Evolutionary conservation across 2,329 filamentous ascomycete species (phyloP).

Genomic region (Dichotomopilus funicola): DNA sequence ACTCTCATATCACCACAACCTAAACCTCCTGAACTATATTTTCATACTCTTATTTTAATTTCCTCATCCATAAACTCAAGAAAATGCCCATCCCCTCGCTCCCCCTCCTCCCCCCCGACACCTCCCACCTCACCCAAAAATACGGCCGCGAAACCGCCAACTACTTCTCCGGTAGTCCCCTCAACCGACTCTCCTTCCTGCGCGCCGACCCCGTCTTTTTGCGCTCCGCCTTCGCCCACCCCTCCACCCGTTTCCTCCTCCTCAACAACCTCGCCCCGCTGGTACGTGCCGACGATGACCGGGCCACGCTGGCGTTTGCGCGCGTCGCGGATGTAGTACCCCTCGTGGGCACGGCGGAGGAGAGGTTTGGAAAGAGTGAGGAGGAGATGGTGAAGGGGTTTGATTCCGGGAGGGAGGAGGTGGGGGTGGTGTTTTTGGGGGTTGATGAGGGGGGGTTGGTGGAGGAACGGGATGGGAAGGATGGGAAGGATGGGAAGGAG

Average conservation of each 20-base stretch:
- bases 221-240: constrained; percentile 57
- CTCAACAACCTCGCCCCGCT: constrained; percentile 75
- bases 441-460: constrained; percentile 56
- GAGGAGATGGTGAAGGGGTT: constrained; percentile 65
- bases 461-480: constrained; percentile 3
- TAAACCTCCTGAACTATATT: background rate
- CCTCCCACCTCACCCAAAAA: constrained; percentile 65
- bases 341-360: constrained; percentile 54
- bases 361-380: constrained; percentile 66
- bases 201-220: constrained; percentile 66
- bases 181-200: constrained; percentile 76
- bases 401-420: constrained; percentile 61
- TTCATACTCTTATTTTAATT: too few relatives aligned
- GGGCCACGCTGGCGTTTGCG: constrained; percentile 59
- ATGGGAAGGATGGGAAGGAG: constrained; percentile 23
- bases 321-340: constrained; percentile 61
- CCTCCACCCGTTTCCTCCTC: constrained; percentile 65
- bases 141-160: constrained; percentile 77
- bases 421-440: constrained; percentile 78
- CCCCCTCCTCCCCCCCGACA: constrained; percentile 44
- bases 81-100: constrained; percentile 25
- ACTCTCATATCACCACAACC: too few relatives aligned
- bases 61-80: background rate
- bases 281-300: constrained; percentile 41
- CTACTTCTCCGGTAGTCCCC: constrained; percentile 72